A percentile compares a stretch with the other conserved stretches of the same genome.
These are phyloP conservation scores for Colletotrichum sublineola DNA, from an alignment of 2,329 filamentous ascomycete genomes.

Conservation along the genomic window DNA sequence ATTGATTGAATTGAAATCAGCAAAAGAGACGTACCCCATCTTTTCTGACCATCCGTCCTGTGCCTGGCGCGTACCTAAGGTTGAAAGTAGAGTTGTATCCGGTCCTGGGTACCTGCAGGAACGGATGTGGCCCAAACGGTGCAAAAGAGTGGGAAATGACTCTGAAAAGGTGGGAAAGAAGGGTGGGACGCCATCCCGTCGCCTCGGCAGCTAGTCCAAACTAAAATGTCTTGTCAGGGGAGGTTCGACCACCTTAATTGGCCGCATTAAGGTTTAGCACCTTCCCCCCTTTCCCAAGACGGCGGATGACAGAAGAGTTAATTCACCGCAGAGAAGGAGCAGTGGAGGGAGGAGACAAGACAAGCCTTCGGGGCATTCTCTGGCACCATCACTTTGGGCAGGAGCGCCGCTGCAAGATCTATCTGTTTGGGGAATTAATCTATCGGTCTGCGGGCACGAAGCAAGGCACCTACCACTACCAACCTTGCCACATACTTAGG, in stretches of 20 bases:
- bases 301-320: constrained; percentile 31
- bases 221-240: constrained; percentile 33
- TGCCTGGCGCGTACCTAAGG: constrained; percentile 4
- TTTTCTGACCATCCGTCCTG: not conserved
- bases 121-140: constrained; percentile 8
- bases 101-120: constrained; percentile 36
- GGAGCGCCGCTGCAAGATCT: not conserved
- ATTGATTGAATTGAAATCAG: not conserved
- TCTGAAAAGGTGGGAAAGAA: not conserved
- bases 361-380: constrained; percentile 12
- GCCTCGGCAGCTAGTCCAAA: constrained; percentile 32
- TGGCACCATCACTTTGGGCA: not conserved
- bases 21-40: not conserved
- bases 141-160: constrained; percentile 8
- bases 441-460: not conserved
- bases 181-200: constrained; percentile 31
- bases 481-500: too few species aligned
- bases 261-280: constrained; percentile 37
- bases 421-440: not conserved
- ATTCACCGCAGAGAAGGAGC: constrained; percentile 11
- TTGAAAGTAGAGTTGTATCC: constrained; percentile 27
- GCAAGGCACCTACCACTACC: too few species aligned
- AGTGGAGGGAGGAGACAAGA: not conserved
- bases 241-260: constrained; percentile 36
- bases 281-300: constrained; percentile 11